These are phyloP conservation scores for Aspergillus quadricinctus DNA, from an alignment of 2,329 filamentous ascomycete genomes.

Conservation along the genomic window DNA sequence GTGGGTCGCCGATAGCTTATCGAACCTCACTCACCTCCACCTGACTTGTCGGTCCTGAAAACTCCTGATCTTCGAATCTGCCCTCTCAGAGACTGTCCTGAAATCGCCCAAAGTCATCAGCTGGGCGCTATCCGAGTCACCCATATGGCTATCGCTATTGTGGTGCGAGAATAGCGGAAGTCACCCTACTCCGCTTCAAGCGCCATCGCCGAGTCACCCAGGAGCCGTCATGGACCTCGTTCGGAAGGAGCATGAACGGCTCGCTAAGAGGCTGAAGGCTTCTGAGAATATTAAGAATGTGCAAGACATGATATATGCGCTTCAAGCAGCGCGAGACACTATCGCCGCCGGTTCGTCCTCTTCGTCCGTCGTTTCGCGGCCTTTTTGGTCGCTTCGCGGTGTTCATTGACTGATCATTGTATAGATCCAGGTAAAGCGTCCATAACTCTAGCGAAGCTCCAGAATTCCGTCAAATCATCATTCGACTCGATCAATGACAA, in stretches of 20 bases:
- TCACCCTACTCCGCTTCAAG: conserved; percentile 24
- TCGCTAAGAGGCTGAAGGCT: conserved; percentile 66
- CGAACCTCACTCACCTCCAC: neutral
- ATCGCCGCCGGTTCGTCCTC: conserved; percentile 62
- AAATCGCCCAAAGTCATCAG: neutral
- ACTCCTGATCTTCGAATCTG: neutral
- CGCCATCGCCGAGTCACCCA: conserved; percentile 7
- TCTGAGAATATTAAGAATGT: conserved; percentile 71
- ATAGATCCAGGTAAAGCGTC: conserved; percentile 65
- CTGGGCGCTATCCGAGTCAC: neutral
- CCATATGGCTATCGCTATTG: conserved; percentile 23
- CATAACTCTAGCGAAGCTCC: conserved; percentile 74
- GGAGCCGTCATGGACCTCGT: conserved; percentile 55
- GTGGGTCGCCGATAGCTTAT: neutral
- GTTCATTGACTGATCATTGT: conserved; percentile 4
- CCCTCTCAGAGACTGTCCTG: neutral
- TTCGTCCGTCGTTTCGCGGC: neutral
- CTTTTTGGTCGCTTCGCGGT: conserved; percentile 9
- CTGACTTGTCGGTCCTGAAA: neutral
- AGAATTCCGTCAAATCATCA: conserved; percentile 76
- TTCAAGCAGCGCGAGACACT: conserved; percentile 67
- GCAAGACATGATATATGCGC: conserved; percentile 73
- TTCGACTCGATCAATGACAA: conserved; percentile 77
- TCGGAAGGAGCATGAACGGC: conserved; percentile 68
- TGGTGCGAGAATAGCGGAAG: conserved; percentile 23